Evolutionary conservation across 345 rosid species (phyloP).

Genomic region (Acer saccharum): DNA sequence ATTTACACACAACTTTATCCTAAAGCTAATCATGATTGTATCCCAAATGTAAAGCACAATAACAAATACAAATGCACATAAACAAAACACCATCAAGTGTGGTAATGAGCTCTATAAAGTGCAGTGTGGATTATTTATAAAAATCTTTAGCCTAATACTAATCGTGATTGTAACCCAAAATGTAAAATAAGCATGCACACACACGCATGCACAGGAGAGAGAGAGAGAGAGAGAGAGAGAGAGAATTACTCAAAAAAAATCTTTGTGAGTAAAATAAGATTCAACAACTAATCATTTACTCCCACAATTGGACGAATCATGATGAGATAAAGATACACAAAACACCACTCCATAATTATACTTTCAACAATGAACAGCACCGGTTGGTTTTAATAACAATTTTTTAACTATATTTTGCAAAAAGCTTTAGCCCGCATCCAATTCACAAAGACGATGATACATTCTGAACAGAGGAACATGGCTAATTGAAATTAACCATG

Average conservation of each 20-base stretch:
- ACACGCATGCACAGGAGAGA: neutral
- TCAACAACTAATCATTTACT: neutral
- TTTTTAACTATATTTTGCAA: neutral
- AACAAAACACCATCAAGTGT: constrained; percentile 9
- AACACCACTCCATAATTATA: neutral
- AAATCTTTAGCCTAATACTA: neutral
- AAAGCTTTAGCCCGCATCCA: neutral
- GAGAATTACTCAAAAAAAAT: neutral
- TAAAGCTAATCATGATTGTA: constrained; percentile 12
- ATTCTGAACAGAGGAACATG: neutral
- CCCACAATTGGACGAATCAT: neutral
- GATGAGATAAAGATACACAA: neutral
- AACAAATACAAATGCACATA: neutral
- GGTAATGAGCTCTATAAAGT: neutral
- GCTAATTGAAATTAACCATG: neutral
- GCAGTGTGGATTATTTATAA: neutral
- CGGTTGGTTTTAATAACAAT: neutral
- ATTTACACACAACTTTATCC: constrained; percentile 4
- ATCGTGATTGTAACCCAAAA: neutral
- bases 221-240: too few relatives aligned
- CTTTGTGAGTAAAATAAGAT: neutral
- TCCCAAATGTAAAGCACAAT: constrained; percentile 8
- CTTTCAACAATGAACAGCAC: neutral
- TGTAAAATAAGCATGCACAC: constrained; percentile 4
- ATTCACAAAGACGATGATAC: neutral